A percentile compares a stretch with the other conserved stretches of the same genome.
Conservation (phyloP, 2,329 filamentous ascomycete species). For the Ceratocystis eucalypticola region DNA sequence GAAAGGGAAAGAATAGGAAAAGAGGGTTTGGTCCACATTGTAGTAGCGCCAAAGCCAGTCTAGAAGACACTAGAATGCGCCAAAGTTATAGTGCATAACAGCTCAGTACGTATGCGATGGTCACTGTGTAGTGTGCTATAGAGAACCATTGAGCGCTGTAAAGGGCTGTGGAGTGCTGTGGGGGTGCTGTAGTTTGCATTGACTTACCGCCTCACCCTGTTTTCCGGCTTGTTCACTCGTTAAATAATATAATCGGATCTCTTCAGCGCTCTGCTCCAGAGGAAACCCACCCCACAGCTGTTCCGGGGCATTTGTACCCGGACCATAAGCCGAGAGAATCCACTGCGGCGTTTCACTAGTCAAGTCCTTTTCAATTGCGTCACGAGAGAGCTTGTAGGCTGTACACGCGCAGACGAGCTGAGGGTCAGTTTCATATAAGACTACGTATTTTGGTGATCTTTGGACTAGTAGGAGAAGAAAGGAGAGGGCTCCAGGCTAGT, state of each 20-base stretch:
- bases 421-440: background rate
- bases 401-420: constrained; percentile 19
- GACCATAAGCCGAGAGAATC: constrained; percentile 77
- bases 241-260: constrained; percentile 65
- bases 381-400: constrained; percentile 42
- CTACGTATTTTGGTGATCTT: background rate
- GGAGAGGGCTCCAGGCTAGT: constrained; percentile 6
- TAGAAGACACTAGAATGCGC: too few species aligned
- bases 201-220: constrained; percentile 36
- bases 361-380: constrained; percentile 52
- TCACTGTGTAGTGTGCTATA: too few species aligned
- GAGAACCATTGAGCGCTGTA: too few species aligned
- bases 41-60: too few species aligned
- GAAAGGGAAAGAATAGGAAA: constrained; percentile 5
- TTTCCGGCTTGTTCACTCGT: constrained; percentile 46
- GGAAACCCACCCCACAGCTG: constrained; percentile 70
- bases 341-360: constrained; percentile 61
- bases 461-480: background rate
- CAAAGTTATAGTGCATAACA: too few species aligned
- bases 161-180: too few species aligned
- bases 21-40: background rate
- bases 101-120: too few species aligned
- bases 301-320: constrained; percentile 59
- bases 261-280: constrained; percentile 78
- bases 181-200: background rate